phyloP scores from a whole-genome alignment of 2,329 filamentous ascomycete genomes.

The Aspergillus pseudoterreus region DNA sequence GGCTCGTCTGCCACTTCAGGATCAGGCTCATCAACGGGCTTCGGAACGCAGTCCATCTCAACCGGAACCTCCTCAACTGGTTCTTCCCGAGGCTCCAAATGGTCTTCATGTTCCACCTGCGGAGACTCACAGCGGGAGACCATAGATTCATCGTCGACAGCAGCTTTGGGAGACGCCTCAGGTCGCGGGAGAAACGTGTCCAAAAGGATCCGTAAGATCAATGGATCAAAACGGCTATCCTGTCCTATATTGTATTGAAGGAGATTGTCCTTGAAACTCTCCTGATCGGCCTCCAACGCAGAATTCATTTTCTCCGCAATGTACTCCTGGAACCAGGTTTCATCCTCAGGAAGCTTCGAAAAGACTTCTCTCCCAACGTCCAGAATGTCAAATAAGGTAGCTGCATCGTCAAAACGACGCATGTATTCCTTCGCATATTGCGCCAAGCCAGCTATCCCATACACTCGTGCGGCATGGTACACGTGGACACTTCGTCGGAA shows the following conservation, averaged over 20 bases:
- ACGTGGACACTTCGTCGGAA: not conserved
- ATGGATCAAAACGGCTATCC: constrained; percentile 1
- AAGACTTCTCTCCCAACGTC: not conserved
- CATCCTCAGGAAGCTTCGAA: not conserved
- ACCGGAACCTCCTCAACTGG: too few relatives aligned
- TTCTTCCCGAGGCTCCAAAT: too few relatives aligned
- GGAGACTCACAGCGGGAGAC: too few relatives aligned
- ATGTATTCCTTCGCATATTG: not conserved
- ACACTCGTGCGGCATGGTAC: not conserved
- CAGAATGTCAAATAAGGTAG: not conserved
- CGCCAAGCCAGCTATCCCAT: not conserved
- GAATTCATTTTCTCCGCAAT: constrained; percentile 1
- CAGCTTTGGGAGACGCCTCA: too few relatives aligned
- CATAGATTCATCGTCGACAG: too few relatives aligned
- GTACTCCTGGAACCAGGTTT: constrained; percentile 3
- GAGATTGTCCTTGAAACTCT: not conserved
- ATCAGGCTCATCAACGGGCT: too few relatives aligned
- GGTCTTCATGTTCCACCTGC: too few relatives aligned
- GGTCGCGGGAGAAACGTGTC: not conserved
- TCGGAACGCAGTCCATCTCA: too few relatives aligned
- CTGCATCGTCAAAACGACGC: not conserved
- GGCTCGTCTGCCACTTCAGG: too few relatives aligned
- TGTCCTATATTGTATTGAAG: not conserved
- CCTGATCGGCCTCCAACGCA: not conserved
- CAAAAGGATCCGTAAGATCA: not conserved